A percentile compares a stretch with the other conserved stretches of the same genome.
Conservation (phyloP, 1,284 basidiomycete genomes). For the Cutaneotrichosporon sp. region DNA sequence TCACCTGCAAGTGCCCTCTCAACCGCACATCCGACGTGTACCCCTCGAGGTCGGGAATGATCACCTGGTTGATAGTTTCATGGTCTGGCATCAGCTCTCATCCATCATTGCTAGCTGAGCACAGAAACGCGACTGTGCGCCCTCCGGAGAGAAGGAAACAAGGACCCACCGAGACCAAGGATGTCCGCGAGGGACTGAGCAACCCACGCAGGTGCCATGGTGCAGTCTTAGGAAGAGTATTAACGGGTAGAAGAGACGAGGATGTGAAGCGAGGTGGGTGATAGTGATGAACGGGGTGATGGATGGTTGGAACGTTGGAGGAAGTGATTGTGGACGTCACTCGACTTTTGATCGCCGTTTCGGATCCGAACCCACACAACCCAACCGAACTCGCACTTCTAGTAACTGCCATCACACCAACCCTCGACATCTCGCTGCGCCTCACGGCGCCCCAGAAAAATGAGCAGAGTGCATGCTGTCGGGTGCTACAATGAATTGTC, state of each 20-base stretch:
- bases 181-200: slow-evolving; percentile 39
- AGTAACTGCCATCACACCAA: neutral
- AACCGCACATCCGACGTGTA: slow-evolving; percentile 39
- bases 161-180: slow-evolving; percentile 43
- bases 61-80: slow-evolving; percentile 43
- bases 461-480: slow-evolving; percentile 11
- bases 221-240: no score
- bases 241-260: neutral
- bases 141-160: neutral
- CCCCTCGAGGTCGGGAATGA: slow-evolving; percentile 46
- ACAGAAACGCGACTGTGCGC: neutral
- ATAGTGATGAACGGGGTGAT: neutral
- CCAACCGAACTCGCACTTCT: no score
- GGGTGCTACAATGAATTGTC: slow-evolving; percentile 7
- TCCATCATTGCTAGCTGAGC: no score
- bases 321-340: no score
- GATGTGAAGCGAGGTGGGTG: no score
- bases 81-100: slow-evolving; percentile 39
- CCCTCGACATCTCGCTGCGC: neutral
- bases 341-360: slow-evolving; percentile 8
- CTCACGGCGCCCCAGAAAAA: neutral
- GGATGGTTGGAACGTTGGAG: neutral
- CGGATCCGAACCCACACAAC: slow-evolving; percentile 9
- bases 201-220: slow-evolving; percentile 41
- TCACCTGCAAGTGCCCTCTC: slow-evolving; percentile 43